Evolutionary conservation across 2,329 filamentous ascomycete species (phyloP), one percentile per base, ranked within the genome.

Genomic region (Apiospora aurea): DNA sequence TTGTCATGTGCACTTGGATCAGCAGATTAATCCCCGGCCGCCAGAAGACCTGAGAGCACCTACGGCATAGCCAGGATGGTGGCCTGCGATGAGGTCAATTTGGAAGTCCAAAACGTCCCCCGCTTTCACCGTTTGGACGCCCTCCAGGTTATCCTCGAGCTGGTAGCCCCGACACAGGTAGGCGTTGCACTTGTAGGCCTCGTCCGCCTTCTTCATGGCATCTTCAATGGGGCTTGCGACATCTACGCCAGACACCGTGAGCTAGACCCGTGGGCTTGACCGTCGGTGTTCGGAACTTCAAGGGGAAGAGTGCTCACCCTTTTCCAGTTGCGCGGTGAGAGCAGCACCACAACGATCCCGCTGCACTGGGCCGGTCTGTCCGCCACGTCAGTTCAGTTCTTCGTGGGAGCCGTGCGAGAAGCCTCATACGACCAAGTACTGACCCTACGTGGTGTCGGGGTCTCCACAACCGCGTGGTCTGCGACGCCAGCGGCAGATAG

Each of bases 81-180:
- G 83, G 1, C 82, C 81, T 3, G 81, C 80, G 61, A 82, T 80
- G 67, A 84, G 80, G 24, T 82, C 81, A 57, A 84, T 80, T 18
- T 78, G 76, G 71, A 84, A 82, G 71, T 80, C 77, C 61, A 85
- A 72, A 4, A 76, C 78, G 72, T 84, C 75, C 43, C 83, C 82
- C 18, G 82, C 75, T 4, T 72, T 73, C 70, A 77, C 77, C n/a
- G 69, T 70, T 38, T 77, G 75, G 47, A 79, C 71, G 51, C 78
- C 78, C 67, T 77, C 75, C 21, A 57, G 61, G 72, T 81, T 81
- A 72, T 81, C 78, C 68, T 77, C 77, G 74, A 78, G 79, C 71
- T 79, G 75, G 69, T 79, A 80, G 7, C 78, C 79, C 47, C 79
- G 79, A 76, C 79, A 81, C 5, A 77, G 67, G 57, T 78, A 79